Base-by-base conservation (phyloP, 768 basidiomycete species). In the Phlebiopsis gigantea region DNA sequence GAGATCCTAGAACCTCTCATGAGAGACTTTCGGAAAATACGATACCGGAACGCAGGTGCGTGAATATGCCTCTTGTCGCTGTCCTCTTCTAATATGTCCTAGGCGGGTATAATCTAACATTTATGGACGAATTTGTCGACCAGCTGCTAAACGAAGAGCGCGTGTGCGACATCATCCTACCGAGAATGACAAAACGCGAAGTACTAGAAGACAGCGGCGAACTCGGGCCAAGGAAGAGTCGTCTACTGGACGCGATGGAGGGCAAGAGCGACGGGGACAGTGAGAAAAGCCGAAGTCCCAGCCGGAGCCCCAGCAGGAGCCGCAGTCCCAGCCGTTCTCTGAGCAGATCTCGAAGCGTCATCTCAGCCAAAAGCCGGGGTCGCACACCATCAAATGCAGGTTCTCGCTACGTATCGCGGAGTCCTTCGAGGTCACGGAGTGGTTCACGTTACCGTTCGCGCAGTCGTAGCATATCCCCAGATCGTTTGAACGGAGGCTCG, bases 101-200 rank as follows among this genome's bases (percentile, higher is more conserved):
- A 98, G 96, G 81, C 61, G 94, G 95, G 41, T 98, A 92, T 69
- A 77, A 79, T 0, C 71, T 99, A 55, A 87, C 89, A 5, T 88
- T 84, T 62, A 92, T 98, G 64, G 97, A 98, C 69, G 92, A 97
- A 69, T 98, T 92, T 68, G 79, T 93, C 42, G 85, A 98, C 69
- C 75, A 82, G 44, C 77, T 98, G 9, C 73, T 98, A 29, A 83
- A 79, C 4, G 88, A 96, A 67, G 97, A 98, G 59, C 81, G 94
- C 57, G 95, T 93, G 5, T 98, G 96, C 71, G 97, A 98, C 73
- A 90, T 93, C 65, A 98, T 98, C 64, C 74, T 99, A 45, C 97
- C 97, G 15, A 85, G 97, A 48, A 72, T 98, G 59, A 82, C 84
- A 8, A 93, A 90, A 73, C 82, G 97, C 21, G 80, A 84, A 52